Evolutionary conservation across 106 monocot species (phyloP).

Genomic region (Agapanthus africanus): DNA sequence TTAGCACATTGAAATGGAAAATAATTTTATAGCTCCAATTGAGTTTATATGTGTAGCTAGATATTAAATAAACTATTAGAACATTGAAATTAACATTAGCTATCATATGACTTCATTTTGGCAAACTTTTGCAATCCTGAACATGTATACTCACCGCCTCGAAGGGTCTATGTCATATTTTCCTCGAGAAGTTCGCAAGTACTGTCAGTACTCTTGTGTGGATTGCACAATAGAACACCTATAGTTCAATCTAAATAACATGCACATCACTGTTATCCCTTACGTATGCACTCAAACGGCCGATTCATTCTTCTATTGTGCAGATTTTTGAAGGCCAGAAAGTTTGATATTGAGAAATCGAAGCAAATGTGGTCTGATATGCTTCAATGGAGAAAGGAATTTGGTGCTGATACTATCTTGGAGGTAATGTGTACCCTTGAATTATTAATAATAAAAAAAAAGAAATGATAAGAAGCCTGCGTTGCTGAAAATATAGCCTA

Average conservation of each 20-base stretch:
- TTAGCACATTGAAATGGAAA: background rate
- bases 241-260: background rate
- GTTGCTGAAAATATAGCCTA: background rate
- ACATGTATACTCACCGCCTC: background rate
- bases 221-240: background rate
- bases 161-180: background rate
- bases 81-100: background rate
- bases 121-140: background rate
- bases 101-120: background rate
- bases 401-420: conserved; percentile 50
- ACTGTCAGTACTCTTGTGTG: background rate
- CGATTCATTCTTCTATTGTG: background rate
- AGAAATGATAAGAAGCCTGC: background rate
- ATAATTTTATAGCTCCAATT: too few species aligned
- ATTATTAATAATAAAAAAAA: background rate
- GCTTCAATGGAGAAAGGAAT: conserved; percentile 77
- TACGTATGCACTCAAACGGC: background rate
- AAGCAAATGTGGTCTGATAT: conserved; percentile 85
- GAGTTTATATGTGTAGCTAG: too few species aligned
- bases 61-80: background rate
- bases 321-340: conserved; percentile 64
- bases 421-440: conserved; percentile 30
- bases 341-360: conserved; percentile 60
- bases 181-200: background rate
- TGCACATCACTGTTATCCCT: background rate